Conservation (phyloP, 305 asterid species). For the Rubia peregrina region DNA sequence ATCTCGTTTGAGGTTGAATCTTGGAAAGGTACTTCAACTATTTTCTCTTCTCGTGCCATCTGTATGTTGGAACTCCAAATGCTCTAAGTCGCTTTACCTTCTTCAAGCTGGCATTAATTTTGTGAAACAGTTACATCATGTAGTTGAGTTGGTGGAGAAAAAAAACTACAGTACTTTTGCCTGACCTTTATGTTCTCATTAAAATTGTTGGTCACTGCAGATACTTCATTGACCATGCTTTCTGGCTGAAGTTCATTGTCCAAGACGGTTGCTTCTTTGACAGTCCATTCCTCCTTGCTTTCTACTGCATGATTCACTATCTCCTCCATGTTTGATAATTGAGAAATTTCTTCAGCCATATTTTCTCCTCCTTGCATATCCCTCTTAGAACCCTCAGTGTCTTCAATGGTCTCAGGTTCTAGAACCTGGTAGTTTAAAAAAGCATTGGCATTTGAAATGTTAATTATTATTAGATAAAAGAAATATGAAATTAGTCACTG, state of each 20-base stretch:
- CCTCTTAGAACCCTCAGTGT: constrained; percentile 14
- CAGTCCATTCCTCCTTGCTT: constrained; percentile 5
- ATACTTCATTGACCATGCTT: not conserved
- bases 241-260: not conserved
- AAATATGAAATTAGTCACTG: constrained; percentile 5
- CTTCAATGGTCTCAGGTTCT: constrained; percentile 16
- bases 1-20: not conserved
- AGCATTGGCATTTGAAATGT: constrained; percentile 14
- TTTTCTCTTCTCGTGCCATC: constrained; percentile 2
- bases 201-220: not conserved
- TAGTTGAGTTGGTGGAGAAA: constrained; percentile 2
- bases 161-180: not conserved
- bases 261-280: constrained; percentile 21
- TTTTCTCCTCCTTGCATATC: constrained; percentile 17
- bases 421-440: constrained; percentile 22
- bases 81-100: not conserved
- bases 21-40: not conserved
- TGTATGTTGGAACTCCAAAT: not conserved
- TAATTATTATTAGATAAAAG: not conserved
- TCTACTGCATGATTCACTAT: constrained; percentile 20
- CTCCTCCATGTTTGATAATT: constrained; percentile 18
- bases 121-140: not conserved
- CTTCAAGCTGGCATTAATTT: constrained; percentile 3
- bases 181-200: not conserved
- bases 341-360: not conserved